Base-by-base conservation (phyloP, 2,329 filamentous ascomycete genomes). In the Xylariaceae sp. region DNA sequence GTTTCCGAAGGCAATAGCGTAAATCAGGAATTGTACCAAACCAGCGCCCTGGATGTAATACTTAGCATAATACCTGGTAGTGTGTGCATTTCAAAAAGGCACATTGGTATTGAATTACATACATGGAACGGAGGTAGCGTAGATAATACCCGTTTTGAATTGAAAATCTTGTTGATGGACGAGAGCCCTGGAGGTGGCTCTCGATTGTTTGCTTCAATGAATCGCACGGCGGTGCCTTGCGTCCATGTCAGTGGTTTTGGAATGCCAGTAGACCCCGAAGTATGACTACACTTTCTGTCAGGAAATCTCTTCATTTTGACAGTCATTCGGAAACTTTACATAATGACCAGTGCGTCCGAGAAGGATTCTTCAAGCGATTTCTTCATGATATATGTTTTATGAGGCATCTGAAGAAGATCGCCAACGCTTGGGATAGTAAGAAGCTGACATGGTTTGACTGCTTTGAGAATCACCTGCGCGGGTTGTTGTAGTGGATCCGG, bases 111-210 rank as follows among this genome's bases (percentile, higher is more conserved):
- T 14, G 8, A n/a, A n/a, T 36, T 16, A n/a, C 38, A 10, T 40
- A 40, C 23, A 40, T 40, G 38, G 36, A 69, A 70, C 4, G 62
- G 60, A 2, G 67, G 66, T 22, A 67, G 44, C 3, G 58, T 57
- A 3, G 55, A 50, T 25, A 68, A 55, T 4, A 66, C 48, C 14
- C 63, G 52, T 35, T 64, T 65, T 1, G 60, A 58, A 12, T 48
- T 47, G 22, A 34, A 45, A 20, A 53, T 43, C 4, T 46, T 19
- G 14, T 64, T 52, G 7, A 62, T 39, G 2, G 52, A 53, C 2
- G 54, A 17, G 11, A 54, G 50, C 3, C 62, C 62, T 2, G 57
- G 47, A 1, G 62, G 61, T 2, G 57, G 48, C 14, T 29, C 22
- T 35, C 39, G 14, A 22, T 42, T 37, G 2, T 27, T 39, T 8